These are phyloP conservation scores for Arthromyces matolae DNA, from an alignment of 768 basidiomycete species.

Conservation along the genomic window DNA sequence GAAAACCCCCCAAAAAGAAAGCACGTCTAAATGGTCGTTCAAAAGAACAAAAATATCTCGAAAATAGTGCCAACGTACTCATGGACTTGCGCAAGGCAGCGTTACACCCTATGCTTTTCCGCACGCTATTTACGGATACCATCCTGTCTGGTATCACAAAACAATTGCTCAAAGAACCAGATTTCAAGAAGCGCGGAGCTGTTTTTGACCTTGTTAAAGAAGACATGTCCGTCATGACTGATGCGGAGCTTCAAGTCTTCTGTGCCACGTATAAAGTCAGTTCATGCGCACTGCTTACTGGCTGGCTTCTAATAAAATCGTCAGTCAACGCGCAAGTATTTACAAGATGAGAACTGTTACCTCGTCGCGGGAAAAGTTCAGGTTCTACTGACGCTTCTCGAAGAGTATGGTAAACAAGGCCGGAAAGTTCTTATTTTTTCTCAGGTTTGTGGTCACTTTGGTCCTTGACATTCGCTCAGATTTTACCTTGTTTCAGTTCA, in stretches of 20 bases:
- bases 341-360: constrained; percentile 72
- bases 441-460: constrained; percentile 53
- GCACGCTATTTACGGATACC: constrained; percentile 77
- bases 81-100: constrained; percentile 98
- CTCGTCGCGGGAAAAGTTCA: constrained; percentile 86
- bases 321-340: constrained; percentile 70
- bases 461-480: neutral
- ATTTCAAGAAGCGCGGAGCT: constrained; percentile 82
- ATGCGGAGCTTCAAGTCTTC: constrained; percentile 89
- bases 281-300: neutral
- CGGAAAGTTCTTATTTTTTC: constrained; percentile 92
- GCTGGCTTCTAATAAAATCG: neutral
- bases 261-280: constrained; percentile 82
- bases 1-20: constrained; percentile 43
- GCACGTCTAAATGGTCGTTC: constrained; percentile 36
- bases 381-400: constrained; percentile 67
- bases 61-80: constrained; percentile 88
- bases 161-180: constrained; percentile 84
- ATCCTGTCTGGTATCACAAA: constrained; percentile 72
- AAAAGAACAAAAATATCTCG: constrained; percentile 66
- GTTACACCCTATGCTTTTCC: constrained; percentile 94
- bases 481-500: constrained; percentile 56
- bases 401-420: constrained; percentile 58
- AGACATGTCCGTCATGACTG: constrained; percentile 98
- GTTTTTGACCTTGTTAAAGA: constrained; percentile 87